Evolutionary conservation across 1,139 yeast species (phyloP).

Genomic region (Yamadazyma buinensis): DNA sequence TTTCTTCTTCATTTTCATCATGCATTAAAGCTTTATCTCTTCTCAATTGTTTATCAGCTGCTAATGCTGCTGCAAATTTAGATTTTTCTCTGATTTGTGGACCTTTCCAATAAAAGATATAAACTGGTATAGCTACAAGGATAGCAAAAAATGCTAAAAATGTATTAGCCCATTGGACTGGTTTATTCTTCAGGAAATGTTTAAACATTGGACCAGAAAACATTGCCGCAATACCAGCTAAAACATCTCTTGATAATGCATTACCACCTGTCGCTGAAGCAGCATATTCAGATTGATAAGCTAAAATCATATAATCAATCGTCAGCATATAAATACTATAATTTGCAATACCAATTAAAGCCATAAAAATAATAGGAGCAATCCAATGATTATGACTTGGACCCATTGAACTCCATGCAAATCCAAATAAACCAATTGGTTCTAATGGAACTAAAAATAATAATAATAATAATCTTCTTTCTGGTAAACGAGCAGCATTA

Average conservation of each 20-base stretch:
- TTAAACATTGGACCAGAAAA: conserved; percentile 31
- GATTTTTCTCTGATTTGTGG: conserved; percentile 22
- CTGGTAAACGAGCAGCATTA: conserved; percentile 22
- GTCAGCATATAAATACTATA: conserved; percentile 36
- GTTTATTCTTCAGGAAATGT: conserved; percentile 23
- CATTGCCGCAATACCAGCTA: conserved; percentile 35
- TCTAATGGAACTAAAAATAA: conserved; percentile 27
- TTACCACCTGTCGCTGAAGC: conserved; percentile 41
- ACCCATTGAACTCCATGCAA: conserved; percentile 37
- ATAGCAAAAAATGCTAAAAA: conserved; percentile 30
- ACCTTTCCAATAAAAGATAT: conserved; percentile 28
- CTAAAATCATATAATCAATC: conserved; percentile 35
- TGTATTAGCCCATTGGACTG: conserved; percentile 34
- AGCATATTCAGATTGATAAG: conserved; percentile 33
- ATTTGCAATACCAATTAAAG: conserved; percentile 33
- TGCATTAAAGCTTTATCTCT: conserved; percentile 11
- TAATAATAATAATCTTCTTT: conserved; percentile 22
- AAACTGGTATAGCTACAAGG: conserved; percentile 24
- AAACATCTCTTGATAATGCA: conserved; percentile 36
- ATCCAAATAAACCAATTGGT: conserved; percentile 34
- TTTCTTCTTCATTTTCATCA: conserved; percentile 10
- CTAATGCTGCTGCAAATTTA: conserved; percentile 27
- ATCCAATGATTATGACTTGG: conserved; percentile 30
- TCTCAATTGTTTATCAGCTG: conserved; percentile 21
- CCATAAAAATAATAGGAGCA: conserved; percentile 31